Evolutionary conservation across 2,329 filamentous ascomycete genomes (phyloP).

Genomic region (Furcasterigmium sp.): DNA sequence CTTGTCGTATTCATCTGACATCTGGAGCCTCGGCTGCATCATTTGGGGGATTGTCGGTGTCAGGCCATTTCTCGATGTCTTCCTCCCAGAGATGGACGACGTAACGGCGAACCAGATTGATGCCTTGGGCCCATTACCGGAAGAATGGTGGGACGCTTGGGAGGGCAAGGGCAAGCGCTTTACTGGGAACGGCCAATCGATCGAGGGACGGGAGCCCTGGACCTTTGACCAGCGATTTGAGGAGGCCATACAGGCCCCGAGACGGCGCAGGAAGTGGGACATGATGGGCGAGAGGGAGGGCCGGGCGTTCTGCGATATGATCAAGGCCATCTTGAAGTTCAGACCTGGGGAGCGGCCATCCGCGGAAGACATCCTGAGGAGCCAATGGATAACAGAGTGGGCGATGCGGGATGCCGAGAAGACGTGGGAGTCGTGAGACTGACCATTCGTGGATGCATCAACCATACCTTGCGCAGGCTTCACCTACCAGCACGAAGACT

Average conservation of each 20-base stretch:
- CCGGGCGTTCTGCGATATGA: conserved; percentile 8
- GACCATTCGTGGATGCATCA: too few species aligned
- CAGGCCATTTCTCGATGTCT: conserved; percentile 18
- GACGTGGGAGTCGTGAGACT: too few species aligned
- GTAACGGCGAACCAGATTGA: conserved; percentile 23
- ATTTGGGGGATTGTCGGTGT: conserved; percentile 24
- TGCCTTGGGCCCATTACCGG: conserved; percentile 16
- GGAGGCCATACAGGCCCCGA: conserved; percentile 21
- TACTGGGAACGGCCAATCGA: neutral
- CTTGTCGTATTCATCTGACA: conserved; percentile 23
- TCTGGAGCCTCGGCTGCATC: conserved; percentile 25
- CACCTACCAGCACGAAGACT: too few species aligned
- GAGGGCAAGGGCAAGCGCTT: conserved; percentile 5
- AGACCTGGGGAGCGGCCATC: conserved; percentile 9
- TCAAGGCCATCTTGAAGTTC: conserved; percentile 9
- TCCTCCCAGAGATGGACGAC: conserved; percentile 19
- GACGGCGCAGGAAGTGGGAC: conserved; percentile 5
- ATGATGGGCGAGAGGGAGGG: conserved; percentile 8
- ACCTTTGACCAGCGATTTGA: conserved; percentile 22
- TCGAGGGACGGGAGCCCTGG: conserved; percentile 8
- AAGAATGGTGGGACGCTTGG: conserved; percentile 8
- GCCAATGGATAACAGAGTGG: conserved; percentile 11
- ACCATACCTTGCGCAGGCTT: too few species aligned
- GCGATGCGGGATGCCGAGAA: conserved; percentile 4
- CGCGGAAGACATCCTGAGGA: conserved; percentile 9